Base-by-base conservation (phyloP, 768 basidiomycete genomes). In the Kwoniella dejecticola region DNA sequence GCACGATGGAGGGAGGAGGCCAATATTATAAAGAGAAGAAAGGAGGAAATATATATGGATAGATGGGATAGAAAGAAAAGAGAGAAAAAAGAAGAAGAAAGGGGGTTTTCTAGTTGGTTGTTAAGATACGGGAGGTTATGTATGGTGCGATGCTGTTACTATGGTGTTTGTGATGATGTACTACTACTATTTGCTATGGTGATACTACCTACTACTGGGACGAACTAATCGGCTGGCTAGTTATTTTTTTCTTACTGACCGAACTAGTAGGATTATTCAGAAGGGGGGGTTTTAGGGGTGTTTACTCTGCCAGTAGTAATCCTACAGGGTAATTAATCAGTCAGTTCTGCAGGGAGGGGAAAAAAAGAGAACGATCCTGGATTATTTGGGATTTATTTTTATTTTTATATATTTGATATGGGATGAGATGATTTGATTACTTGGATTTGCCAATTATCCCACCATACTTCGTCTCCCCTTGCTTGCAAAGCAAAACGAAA, bases 31-130 rank as follows among this genome's bases (percentile, higher is more conserved):
- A 45, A 47, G 45, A 38, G 59, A 53, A 52, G 52, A 21, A 53
- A 60, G 49, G 29, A 54, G 23, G 30, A 52, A 44, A 57, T 47
- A 57, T 46, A 29, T 44, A 56, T 56, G 17, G 44, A 57, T 48
- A 23, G 19, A 45, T 52, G 47, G 48, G 60, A 57, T n/a, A n/a
- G 21, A 42, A 41, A 57, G 54, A 47, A 19, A 46, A 44, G 45
- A 58, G 38, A 31, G 24, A 46, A 44, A 52, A 64, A 62, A 62
- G 29, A 31, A 47, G n/a, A 57, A 38, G 29, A 38, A 30, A 31
- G 56, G 56, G 56, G 56, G 45, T 29, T 15, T 46, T 23, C n/a
- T 15, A 11, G 19, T 57, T 57, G 56, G 31, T 57, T 15, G 56
- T 45, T 57, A 57, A n/a, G 56, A 49, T 48, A 49, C 33, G 44